Evolutionary conservation across 2,329 filamentous ascomycete species (phyloP).

Genomic region (Lecanicillium sp.): DNA sequence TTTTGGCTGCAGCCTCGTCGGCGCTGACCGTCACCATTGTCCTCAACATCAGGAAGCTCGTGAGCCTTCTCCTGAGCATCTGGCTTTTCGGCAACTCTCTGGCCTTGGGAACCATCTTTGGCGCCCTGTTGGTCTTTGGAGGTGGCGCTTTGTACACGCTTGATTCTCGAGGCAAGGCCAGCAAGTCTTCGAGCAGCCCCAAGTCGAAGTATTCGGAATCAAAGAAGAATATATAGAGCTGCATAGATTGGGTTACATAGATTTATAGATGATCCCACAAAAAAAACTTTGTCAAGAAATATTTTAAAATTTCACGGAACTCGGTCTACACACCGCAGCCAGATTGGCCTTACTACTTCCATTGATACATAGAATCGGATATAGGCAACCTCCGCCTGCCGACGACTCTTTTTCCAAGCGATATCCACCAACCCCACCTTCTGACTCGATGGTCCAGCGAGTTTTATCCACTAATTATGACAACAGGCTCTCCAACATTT

Average conservation of each 20-base stretch:
- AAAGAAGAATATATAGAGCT: neutral
- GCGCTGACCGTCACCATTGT: slow-evolving; percentile 96
- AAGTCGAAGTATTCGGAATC: neutral
- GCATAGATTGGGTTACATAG: neutral
- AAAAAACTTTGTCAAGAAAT: too few relatives aligned
- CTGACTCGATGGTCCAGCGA: slow-evolving; percentile 5
- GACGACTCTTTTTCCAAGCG: neutral
- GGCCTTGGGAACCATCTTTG: slow-evolving; percentile 67
- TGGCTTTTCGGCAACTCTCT: slow-evolving; percentile 89
- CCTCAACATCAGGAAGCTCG: slow-evolving; percentile 87
- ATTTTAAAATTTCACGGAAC: neutral
- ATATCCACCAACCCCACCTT: slow-evolving; percentile 10
- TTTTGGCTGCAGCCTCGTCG: slow-evolving; percentile 81
- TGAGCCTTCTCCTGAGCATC: slow-evolving; percentile 85
- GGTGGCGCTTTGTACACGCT: slow-evolving; percentile 88
- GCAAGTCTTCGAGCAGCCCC: too few relatives aligned
- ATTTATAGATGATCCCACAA: too few relatives aligned
- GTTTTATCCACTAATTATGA: neutral
- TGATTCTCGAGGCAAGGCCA: slow-evolving; percentile 42
- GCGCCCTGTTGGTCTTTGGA: slow-evolving; percentile 80
- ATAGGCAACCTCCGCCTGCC: slow-evolving; percentile 23
- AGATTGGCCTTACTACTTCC: slow-evolving; percentile 3
- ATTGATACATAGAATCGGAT: slow-evolving; percentile 20
- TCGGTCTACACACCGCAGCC: neutral
- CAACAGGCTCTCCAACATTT: neutral